Percentiles rank a stretch among this genome's conserved stretches.
These are phyloP conservation scores for Xerocomellus intermedius DNA, from an alignment of 768 basidiomycete species.

Conservation along the genomic window DNA sequence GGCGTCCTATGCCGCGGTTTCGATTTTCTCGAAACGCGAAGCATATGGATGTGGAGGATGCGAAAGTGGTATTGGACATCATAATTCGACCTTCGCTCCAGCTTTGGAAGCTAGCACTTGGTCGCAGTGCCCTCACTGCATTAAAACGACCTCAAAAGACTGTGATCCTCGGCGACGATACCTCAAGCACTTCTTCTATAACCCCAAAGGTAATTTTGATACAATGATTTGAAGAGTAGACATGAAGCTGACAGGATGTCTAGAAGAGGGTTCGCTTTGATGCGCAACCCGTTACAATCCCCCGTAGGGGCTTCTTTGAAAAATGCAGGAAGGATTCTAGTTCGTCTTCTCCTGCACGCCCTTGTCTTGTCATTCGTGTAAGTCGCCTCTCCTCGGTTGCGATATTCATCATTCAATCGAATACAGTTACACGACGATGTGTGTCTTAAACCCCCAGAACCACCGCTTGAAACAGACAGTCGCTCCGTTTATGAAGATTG, in stretches of 20 bases:
- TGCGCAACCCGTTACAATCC: constrained; percentile 25
- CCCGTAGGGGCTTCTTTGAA: constrained; percentile 18
- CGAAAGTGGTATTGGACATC: constrained; percentile 18
- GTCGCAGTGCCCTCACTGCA: not conserved
- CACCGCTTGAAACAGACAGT: constrained; percentile 11
- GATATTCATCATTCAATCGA: not conserved
- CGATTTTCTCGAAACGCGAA: constrained; percentile 14
- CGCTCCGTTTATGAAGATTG: constrained; percentile 32
- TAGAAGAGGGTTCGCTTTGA: constrained; percentile 29
- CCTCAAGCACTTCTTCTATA: constrained; percentile 7
- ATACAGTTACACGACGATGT: constrained; percentile 13
- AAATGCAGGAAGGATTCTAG: constrained; percentile 8
- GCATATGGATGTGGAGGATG: constrained; percentile 15
- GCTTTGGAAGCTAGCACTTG: constrained; percentile 19
- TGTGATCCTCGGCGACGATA: not conserved
- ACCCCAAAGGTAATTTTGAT: constrained; percentile 18
- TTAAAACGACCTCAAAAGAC: constrained; percentile 12
- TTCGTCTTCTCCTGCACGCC: constrained; percentile 22
- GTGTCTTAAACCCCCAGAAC: not conserved
- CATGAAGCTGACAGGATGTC: not conserved
- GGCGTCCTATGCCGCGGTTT: constrained; percentile 5
- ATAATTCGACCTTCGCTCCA: constrained; percentile 24
- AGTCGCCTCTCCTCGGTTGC: not conserved
- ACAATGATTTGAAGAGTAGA: not conserved
- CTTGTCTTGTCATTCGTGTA: constrained; percentile 30